Base-by-base conservation (phyloP, 2,329 filamentous ascomycete species). In the Coniochaeta sp. region DNA sequence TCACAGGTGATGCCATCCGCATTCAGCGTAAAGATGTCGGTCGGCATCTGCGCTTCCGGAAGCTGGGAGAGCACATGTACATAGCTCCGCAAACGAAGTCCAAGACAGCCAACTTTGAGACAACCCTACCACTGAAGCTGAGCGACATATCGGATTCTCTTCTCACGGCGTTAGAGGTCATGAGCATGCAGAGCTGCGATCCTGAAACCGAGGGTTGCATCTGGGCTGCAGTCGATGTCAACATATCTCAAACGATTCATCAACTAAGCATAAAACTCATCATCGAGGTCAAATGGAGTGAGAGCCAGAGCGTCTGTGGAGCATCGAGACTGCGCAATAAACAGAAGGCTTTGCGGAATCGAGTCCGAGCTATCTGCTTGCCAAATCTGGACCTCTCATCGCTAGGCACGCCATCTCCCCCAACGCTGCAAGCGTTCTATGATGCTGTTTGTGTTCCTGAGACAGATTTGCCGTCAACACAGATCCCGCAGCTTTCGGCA, bases 401-500 rank as follows among this genome's bases (percentile, higher is more conserved):
- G 11, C 17, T 19, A 34, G 33, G 2, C 28, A n/a, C 26, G 58
- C 59, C 57, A 26, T 54, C 24, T 59, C 67, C 62, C 26, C 76
- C 72, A 70, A 79, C 78, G 1, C 79, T 81, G 0, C 77, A 81
- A 66, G 77, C 78, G 61, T 93, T 93, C 68, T 93, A 92, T 67
- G 81, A 89, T 58, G 84, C 84, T 17, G 86, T 89, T 1, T 81
- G 86, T 67, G 80, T 87, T 1, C 86, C 89, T 1, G 64, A 75
- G 12, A 75, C 74, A n/a, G 67, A 70, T 3, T 61, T 77, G 0
- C 66, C 69, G 1, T 70, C 73, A 0, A 74, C 84, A 38, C 40
- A 73, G 2, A 70, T 84, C 6, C 73, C 77, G 0, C 73, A 71
- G 28, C 75, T 81, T 58, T 74, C 74, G 52, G 79, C 84, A 1